A percentile compares a stretch with the other conserved stretches of the same genome.
Evolutionary conservation across 169 alveolate genomes (phyloP).

Genomic region (Plasmodium coatneyi): DNA sequence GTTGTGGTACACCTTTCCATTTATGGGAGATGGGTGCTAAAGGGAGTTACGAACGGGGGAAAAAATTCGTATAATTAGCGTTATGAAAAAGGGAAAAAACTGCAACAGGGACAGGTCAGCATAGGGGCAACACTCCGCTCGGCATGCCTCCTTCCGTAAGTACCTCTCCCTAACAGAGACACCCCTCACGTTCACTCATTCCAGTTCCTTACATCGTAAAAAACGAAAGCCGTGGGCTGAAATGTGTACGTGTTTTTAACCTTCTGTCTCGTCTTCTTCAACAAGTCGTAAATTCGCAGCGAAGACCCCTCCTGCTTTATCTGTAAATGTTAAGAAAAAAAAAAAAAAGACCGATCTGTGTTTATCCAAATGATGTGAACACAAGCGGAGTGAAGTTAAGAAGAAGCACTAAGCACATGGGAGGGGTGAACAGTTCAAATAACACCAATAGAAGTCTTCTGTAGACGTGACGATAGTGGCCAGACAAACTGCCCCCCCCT

Average conservation of each 20-base stretch:
- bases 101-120: neutral
- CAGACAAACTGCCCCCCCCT: neutral
- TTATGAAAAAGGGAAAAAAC: neutral
- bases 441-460: neutral
- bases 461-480: neutral
- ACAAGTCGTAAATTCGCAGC: constrained; percentile 78
- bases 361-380: neutral
- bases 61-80: neutral
- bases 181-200: neutral
- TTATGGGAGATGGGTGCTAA: constrained; percentile 72
- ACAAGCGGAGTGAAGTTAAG: neutral
- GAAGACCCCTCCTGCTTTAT: constrained; percentile 84
- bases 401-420: neutral
- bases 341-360: neutral
- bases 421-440: neutral
- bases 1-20: constrained; percentile 71
- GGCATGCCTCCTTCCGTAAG: neutral
- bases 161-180: neutral
- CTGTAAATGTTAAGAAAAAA: constrained; percentile 32
- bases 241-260: constrained; percentile 78
- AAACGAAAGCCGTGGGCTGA: constrained; percentile 83
- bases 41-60: neutral
- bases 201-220: constrained; percentile 78
- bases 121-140: neutral
- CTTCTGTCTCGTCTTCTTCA: constrained; percentile 77